Conservation (phyloP, 805 yeast genomes). For the Saccharomycodes ludwigii region DNA sequence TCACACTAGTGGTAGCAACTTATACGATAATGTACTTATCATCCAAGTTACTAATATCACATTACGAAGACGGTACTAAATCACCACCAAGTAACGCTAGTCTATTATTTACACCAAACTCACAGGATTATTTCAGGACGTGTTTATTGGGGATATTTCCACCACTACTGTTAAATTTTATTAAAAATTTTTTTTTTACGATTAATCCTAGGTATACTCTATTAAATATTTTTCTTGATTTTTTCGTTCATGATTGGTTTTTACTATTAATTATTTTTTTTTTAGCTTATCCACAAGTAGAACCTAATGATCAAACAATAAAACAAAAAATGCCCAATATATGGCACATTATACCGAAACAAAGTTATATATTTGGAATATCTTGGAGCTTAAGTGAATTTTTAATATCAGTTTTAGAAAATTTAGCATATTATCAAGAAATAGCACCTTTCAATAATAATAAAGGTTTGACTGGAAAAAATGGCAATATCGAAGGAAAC, state of each 20-base stretch:
- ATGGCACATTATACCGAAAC: constrained; percentile 31
- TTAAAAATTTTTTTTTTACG: constrained; percentile 19
- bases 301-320: constrained; percentile 2
- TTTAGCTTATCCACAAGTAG: constrained; percentile 29
- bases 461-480: too few relatives aligned
- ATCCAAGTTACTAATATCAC: constrained; percentile 14
- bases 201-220: constrained; percentile 17
- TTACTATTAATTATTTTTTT: constrained; percentile 24
- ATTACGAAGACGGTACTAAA: constrained; percentile 14
- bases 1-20: constrained; percentile 7
- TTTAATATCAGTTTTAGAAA: constrained; percentile 15
- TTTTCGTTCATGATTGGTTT: constrained; percentile 25
- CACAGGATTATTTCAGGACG: constrained; percentile 29
- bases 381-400: constrained; percentile 26
- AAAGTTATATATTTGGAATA: constrained; percentile 27
- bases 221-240: constrained; percentile 19
- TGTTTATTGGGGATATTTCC: constrained; percentile 24
- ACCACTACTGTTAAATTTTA: constrained; percentile 22
- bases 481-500: neutral
- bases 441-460: too few relatives aligned
- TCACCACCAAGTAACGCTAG: neutral
- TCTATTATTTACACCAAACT: constrained; percentile 23
- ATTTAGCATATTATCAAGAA: constrained; percentile 18
- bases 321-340: constrained; percentile 6
- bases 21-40: constrained; percentile 13